Evolutionary conservation across 2,329 filamentous ascomycete genomes (phyloP), one percentile per base, ranked within the genome.

Genomic region (Ophidiomyces ophidiicola): DNA sequence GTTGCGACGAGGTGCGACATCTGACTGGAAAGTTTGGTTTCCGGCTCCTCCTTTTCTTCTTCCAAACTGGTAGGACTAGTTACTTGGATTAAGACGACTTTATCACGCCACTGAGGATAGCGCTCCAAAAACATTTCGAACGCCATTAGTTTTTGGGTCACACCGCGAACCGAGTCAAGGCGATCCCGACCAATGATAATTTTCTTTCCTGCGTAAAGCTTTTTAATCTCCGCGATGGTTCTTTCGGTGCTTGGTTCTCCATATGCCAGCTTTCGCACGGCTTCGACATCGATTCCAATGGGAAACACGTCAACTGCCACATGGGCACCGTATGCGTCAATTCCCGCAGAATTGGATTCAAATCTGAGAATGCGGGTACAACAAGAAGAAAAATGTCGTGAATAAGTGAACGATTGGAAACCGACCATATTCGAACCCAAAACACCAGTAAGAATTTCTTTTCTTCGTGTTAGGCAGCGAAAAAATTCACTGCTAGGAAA

Each of bases 401-500:
- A 88, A 60, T 94, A 96, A 59, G 86, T 90, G 65, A 86, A 90
- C 5, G 86, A 90, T 61, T 96, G 88, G 65, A 96, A 94, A 1
- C 86, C 87, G 46, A 96, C 76, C 67, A 96, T 78, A 60, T 94
- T 94, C 41, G 88, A 76, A 12, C 88, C 87, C 29, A 96, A 69
- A 32, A 94, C 78, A 34, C 90, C 90, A 50, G 90, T 85, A 10
- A 96, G 68, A 7, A 96, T 72, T 57, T 94, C 86, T 61, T 93
- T 94, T 49, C 88, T 76, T 47, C 84, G 77, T 25, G 84, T 82
- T 41, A 94, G 68, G 58, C 87, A 94, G 33, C 87, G 77, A 57
- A 94, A 76, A 56, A 93, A 94, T 61, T 96, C 90, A 68, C 84
- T 93, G 62, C 86, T 94, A 23, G 88, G 88, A 61, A 96, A 96